A percentile compares a stretch with the other conserved stretches of the same genome.
Conservation (phyloP, 2,329 filamentous ascomycete species). For the Alternaria arbusti region DNA sequence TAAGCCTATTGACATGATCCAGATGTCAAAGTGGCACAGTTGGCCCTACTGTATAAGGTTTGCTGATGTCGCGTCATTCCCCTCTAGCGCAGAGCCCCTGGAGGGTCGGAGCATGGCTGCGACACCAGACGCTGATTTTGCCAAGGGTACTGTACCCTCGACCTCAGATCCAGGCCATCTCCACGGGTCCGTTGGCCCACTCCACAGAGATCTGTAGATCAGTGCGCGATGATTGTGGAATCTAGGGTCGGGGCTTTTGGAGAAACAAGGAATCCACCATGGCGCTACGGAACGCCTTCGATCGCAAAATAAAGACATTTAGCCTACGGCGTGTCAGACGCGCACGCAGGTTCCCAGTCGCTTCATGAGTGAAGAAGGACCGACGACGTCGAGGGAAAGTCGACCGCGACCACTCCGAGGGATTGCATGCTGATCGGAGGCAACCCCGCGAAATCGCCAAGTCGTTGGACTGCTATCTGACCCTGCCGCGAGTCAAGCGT, state of each 20-base stretch:
- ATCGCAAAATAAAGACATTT: not conserved
- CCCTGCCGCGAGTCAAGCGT: not conserved
- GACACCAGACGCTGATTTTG: not conserved
- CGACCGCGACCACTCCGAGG: not conserved
- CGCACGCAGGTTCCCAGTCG: not conserved
- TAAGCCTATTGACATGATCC: not conserved
- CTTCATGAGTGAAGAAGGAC: not conserved
- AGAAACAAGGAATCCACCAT: not conserved
- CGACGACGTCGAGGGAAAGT: not conserved
- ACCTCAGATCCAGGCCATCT: not conserved
- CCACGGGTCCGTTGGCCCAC: not conserved
- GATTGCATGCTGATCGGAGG: not conserved
- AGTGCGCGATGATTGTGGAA: not conserved
- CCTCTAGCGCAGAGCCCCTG: not conserved
- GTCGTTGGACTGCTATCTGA: not conserved
- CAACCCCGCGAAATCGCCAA: slow-evolving; percentile 1
- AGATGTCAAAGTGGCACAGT: not conserved
- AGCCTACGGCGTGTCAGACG: not conserved
- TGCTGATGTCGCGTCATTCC: not conserved
- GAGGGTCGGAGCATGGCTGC: not conserved
- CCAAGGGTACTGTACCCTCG: not conserved
- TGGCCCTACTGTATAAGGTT: not conserved
- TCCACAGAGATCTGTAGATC: not conserved
- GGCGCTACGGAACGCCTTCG: not conserved
- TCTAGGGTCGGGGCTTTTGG: not conserved